Evolutionary conservation across 164 flowering plant species (phyloP), one percentile per base, ranked within the genome.

Genomic region (Euptelea pleiosperma): DNA sequence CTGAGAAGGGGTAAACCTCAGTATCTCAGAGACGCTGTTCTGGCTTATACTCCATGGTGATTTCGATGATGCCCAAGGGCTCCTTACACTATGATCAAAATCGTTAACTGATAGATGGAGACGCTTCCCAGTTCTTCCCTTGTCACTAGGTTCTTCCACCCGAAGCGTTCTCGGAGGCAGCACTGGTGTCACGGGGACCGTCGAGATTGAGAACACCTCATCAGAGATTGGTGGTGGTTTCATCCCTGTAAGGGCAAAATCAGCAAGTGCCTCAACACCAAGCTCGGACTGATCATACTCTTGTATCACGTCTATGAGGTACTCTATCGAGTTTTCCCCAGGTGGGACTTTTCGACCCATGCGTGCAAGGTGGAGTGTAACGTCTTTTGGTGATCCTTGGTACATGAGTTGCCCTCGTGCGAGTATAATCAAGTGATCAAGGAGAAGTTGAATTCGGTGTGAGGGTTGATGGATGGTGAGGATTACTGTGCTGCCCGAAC

Each of bases 401-500:
- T 52, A 86, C 85, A 86, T 82, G 64, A 79, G 77, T 59, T 82
- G 77, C 7, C 89, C 93, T 0, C 84, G 76, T 2, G 93, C 87
- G 0, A 86, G 72, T 62, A 83, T 59, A 30, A 83, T 77, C 56
- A 86, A 78, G 49, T 80, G 93, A 57, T 86, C 93, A 0, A 86
- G 74, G 2, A 86, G 74, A 58, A 63, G 37, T 52, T 55, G 85
- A 65, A 86, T 86, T 30, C 93, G 59, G 0, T 65, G 69, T 10
- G 86, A 81, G 3, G 92, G 89, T 43, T 86, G 92, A 62, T 83
- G 92, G 60, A 86, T 83, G 18, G 92, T 81, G 64, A 86, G 83
- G 63, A 86, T 77, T 24, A 83, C 92, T 0, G 87, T 86, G 71
- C 93, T 86, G 8, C 93, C 87, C 0, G 78, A 48, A 6, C 85